Conservation (phyloP, 2,329 filamentous ascomycete genomes). For the Calonectria henricotiae region DNA sequence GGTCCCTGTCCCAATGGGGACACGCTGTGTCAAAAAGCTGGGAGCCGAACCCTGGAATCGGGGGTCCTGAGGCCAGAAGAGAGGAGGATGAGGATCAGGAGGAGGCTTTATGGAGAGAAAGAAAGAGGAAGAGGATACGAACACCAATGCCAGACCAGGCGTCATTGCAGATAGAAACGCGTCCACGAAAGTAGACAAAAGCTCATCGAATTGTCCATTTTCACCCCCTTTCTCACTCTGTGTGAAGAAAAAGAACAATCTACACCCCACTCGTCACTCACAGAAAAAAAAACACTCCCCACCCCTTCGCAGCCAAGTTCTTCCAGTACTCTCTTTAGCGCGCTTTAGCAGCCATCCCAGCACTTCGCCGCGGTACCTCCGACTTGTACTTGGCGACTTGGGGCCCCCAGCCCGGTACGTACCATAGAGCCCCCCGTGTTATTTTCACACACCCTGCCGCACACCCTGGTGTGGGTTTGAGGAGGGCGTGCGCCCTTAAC, state of each 20-base stretch:
- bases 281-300: constrained; percentile 31
- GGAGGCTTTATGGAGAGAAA: constrained; percentile 11
- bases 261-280: constrained; percentile 27
- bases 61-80: constrained; percentile 40
- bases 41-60: constrained; percentile 41
- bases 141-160: background rate
- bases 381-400: constrained; percentile 49
- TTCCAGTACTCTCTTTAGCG: constrained; percentile 34
- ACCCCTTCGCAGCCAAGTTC: constrained; percentile 26
- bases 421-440: constrained; percentile 41
- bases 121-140: constrained; percentile 20
- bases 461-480: constrained; percentile 27
- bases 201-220: constrained; percentile 17
- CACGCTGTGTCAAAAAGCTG: constrained; percentile 45
- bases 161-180: constrained; percentile 6
- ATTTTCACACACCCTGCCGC: constrained; percentile 39
- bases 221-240: constrained; percentile 18
- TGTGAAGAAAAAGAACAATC: constrained; percentile 10
- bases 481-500: constrained; percentile 42
- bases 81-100: constrained; percentile 17
- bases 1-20: constrained; percentile 45
- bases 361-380: constrained; percentile 51
- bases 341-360: constrained; percentile 42
- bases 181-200: constrained; percentile 5
- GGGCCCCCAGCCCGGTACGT: constrained; percentile 40